These are phyloP conservation scores for Tremellales sp. DNA, from an alignment of 1,284 basidiomycete genomes.

Conservation along the genomic window DNA sequence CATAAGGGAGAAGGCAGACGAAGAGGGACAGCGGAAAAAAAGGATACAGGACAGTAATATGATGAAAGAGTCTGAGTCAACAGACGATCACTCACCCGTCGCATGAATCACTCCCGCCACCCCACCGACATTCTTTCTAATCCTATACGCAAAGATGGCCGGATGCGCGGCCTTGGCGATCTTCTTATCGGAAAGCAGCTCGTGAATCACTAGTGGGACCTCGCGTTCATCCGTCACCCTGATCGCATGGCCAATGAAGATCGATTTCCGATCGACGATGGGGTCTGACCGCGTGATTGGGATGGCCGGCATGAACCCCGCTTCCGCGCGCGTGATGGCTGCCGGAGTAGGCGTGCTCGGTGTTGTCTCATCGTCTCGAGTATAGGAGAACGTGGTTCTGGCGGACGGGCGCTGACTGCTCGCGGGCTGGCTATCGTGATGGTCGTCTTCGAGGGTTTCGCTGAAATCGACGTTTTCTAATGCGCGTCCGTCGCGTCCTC, in stretches of 20 bases:
- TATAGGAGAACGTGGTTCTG: slow-evolving; percentile 18
- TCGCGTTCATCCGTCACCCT: slow-evolving; percentile 70
- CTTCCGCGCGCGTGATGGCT: slow-evolving; percentile 7
- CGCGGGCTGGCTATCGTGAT: neutral
- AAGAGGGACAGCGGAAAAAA: neutral
- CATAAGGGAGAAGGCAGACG: neutral
- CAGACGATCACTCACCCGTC: slow-evolving; percentile 32
- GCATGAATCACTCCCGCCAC: slow-evolving; percentile 34
- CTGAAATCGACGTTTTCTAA: slow-evolving; percentile 1
- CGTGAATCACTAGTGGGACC: slow-evolving; percentile 66
- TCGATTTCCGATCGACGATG: slow-evolving; percentile 75
- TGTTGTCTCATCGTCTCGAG: neutral
- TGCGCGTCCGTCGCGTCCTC: neutral
- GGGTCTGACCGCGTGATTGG: slow-evolving; percentile 66
- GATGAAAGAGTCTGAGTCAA: neutral
- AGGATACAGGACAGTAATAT: neutral
- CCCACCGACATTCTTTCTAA: slow-evolving; percentile 38
- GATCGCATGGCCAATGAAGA: slow-evolving; percentile 78
- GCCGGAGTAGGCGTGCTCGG: neutral
- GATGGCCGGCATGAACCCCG: slow-evolving; percentile 58
- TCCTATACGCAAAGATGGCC: slow-evolving; percentile 71
- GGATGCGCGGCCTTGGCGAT: slow-evolving; percentile 72
- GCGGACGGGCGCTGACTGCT: neutral
- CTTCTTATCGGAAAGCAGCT: slow-evolving; percentile 63
- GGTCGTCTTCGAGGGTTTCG: slow-evolving; percentile 3